Conservation (phyloP, 768 basidiomycete species). For the Russula ochroleuca region DNA sequence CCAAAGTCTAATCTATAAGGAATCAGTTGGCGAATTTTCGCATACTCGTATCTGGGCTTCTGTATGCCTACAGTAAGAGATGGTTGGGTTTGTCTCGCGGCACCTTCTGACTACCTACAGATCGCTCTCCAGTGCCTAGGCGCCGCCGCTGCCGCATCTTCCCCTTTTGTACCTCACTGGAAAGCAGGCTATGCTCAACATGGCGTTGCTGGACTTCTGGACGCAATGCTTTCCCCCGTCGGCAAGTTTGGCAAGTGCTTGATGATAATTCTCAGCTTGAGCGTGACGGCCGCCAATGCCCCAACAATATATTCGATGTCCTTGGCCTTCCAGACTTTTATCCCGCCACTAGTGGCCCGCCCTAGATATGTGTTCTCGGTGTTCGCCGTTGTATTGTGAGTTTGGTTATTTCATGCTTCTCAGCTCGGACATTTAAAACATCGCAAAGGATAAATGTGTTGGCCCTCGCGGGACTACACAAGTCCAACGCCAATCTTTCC, state of each 20-base stretch:
- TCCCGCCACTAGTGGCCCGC: conserved; percentile 53
- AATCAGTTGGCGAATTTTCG: conserved; percentile 56
- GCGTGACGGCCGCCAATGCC: conserved; percentile 75
- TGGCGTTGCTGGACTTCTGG: conserved; percentile 59
- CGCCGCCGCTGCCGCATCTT: conserved; percentile 61
- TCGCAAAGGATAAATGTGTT: too few species aligned
- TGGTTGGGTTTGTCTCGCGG: conserved; percentile 9
- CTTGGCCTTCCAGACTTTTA: conserved; percentile 65
- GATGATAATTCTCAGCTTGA: conserved; percentile 64
- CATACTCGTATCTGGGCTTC: conserved; percentile 62
- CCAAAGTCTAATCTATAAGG: background rate
- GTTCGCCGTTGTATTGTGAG: conserved; percentile 61
- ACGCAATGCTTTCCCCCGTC: conserved; percentile 56
- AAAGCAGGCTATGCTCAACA: conserved; percentile 47
- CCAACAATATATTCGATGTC: conserved; percentile 79
- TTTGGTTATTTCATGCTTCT: conserved; percentile 17
- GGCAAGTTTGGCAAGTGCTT: conserved; percentile 69
- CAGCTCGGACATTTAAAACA: too few species aligned
- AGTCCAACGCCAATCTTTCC: too few species aligned
- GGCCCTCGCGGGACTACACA: too few species aligned
- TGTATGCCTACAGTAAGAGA: conserved; percentile 54
- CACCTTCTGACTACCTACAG: conserved; percentile 26
- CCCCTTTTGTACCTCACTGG: conserved; percentile 55
- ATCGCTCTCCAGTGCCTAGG: conserved; percentile 53
- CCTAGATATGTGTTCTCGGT: conserved; percentile 69